Evolutionary conservation across 2,329 filamentous ascomycete species (phyloP).

Genomic region (Hypoxylon sp.): DNA sequence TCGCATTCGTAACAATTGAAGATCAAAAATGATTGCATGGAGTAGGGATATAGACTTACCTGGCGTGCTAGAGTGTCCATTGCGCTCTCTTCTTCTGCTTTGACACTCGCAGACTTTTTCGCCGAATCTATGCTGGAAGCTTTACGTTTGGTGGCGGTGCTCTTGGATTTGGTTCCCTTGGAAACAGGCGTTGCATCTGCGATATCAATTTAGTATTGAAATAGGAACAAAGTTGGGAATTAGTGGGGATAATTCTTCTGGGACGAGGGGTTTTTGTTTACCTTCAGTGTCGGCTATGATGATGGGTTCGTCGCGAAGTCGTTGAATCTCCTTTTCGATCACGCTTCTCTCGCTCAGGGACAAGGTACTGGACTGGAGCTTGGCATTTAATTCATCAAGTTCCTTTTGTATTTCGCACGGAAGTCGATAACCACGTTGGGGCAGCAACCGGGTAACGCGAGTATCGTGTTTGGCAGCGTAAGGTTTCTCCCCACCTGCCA

Average conservation of each 20-base stretch:
- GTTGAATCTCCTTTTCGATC: constrained; percentile 12
- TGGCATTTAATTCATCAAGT: background rate
- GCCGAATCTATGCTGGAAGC: constrained; percentile 10
- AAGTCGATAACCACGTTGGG: constrained; percentile 23
- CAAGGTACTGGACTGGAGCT: constrained; percentile 4
- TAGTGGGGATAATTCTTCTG: background rate
- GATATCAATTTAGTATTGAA: constrained; percentile 3
- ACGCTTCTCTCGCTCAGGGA: background rate
- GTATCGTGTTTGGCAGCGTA: constrained; percentile 16
- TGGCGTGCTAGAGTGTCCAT: constrained; percentile 19
- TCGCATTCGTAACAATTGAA: background rate
- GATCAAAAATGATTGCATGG: background rate
- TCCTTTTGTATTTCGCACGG: constrained; percentile 36
- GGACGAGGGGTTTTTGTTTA: constrained; percentile 10
- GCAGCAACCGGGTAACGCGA: constrained; percentile 4
- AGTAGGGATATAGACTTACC: constrained; percentile 17
- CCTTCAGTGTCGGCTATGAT: constrained; percentile 21
- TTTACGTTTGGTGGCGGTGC: constrained; percentile 12
- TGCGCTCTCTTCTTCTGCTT: constrained; percentile 18
- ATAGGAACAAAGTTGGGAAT: background rate
- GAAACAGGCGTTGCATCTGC: constrained; percentile 8
- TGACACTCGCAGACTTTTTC: constrained; percentile 8
- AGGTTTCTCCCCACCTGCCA: background rate
- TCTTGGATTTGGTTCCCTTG: constrained; percentile 14
- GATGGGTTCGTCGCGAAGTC: constrained; percentile 27